Base-by-base conservation (phyloP, 2,329 filamentous ascomycete species). In the Calonectria fujianensis region DNA sequence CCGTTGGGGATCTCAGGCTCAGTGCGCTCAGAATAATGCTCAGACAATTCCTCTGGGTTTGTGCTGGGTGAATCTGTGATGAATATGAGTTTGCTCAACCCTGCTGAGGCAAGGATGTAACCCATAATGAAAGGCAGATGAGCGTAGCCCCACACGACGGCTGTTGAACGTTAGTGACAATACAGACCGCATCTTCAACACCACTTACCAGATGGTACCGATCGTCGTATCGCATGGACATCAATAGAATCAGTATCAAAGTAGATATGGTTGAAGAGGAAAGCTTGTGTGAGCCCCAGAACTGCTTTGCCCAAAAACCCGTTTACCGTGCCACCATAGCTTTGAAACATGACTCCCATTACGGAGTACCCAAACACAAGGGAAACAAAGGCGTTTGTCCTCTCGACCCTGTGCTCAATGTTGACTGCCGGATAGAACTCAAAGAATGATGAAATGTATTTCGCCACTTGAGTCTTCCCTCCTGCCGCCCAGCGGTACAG, bases 311-410 rank as follows among this genome's bases (percentile, higher is more conserved):
- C 92, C 63, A 92, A 89, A 82, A 93, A 89, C 14, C 92, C 83
- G 6, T 90, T 90, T 76, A 89, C 86, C 2, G 86, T 86, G 13
- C 82, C 81, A 18, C 82, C 82, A 18, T 83, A 77, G 74, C 88
- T 91, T 78, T 93, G 91, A 80, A 91, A 93, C 51, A 93, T 84
- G 45, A 93, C 85, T 0, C 89, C 91, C 35, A 93, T 88, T 31
- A 93, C 91, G 1, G 89, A 91, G 77, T 93, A 93, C 20, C 92
- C 92, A 77, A 93, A 90, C 1, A 94, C 91, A 3, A 93, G 85
- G 0, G 91, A 90, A 0, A 93, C 90, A 79, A 93, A 94, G 0
- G 91, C 91, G 72, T 90, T 91, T 37, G 90, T 93, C 9, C 92
- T 86, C 82, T 93, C 92, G 6, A 91, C 90, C 70, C 90, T 89